Conservation (phyloP, 495 filamentous ascomycete genomes). For the Podospora bellae-mahoneyi region DNA sequence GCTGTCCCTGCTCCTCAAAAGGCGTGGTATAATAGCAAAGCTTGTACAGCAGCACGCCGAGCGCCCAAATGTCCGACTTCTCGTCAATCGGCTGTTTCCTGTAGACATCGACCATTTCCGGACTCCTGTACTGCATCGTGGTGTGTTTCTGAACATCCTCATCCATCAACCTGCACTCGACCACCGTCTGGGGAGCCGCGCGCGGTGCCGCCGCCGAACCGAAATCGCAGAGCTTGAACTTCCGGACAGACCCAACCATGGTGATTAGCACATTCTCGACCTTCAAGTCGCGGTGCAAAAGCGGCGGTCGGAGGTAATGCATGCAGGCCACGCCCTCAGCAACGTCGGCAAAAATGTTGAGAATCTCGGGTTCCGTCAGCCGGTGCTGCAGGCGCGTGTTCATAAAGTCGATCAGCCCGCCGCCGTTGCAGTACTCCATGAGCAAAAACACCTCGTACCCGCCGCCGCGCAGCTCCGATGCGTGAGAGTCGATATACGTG, state of each 20-base stretch:
- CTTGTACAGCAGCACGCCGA: constrained; percentile 95
- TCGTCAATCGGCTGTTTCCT: constrained; percentile 95
- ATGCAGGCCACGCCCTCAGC: constrained; percentile 96
- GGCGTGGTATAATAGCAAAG: constrained; percentile 99
- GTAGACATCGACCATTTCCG: constrained; percentile 98
- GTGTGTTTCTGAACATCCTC: constrained; percentile 97
- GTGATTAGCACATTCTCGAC: constrained; percentile 97
- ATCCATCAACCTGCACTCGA: constrained; percentile 86
- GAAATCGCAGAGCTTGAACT: constrained; percentile 98
- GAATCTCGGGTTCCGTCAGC: constrained; percentile 92
- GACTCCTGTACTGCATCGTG: constrained; percentile 93
- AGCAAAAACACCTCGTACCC: constrained; percentile 97
- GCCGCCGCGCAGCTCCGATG: constrained; percentile 83
- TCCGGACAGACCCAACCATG: constrained; percentile 51
- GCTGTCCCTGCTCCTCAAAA: constrained; percentile 95
- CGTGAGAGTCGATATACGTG: constrained; percentile 96
- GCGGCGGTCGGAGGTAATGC: constrained; percentile 94
- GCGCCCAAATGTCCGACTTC: constrained; percentile 98
- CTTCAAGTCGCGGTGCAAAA: constrained; percentile 93
- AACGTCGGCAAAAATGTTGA: constrained; percentile 94
- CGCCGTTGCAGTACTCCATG: constrained; percentile 87
- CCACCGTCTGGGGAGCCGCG: constrained; percentile 76
- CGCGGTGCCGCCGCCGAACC: constrained; percentile 83
- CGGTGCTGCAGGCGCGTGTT: constrained; percentile 96
- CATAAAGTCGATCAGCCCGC: constrained; percentile 98